Conservation (phyloP, 116 monocot genomes). For the Dioscorea cayenensis region DNA sequence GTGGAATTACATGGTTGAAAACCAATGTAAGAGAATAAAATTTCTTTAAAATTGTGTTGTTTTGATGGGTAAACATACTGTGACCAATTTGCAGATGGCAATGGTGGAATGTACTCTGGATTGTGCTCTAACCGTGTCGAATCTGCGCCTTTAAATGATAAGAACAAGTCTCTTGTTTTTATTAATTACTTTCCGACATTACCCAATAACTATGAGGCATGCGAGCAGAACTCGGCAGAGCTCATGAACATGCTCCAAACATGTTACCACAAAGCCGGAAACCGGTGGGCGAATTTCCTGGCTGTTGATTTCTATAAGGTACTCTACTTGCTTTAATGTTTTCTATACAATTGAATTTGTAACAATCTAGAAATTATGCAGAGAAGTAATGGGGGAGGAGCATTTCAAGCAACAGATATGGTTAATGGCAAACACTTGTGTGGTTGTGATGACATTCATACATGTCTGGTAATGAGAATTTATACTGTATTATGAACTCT, state of each 20-base stretch:
- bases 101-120: constrained; percentile 63
- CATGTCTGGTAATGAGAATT: constrained; percentile 8
- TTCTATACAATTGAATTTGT: neutral
- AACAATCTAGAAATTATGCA: constrained; percentile 10
- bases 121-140: constrained; percentile 63
- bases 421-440: constrained; percentile 65
- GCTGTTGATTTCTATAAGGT: constrained; percentile 65
- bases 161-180: constrained; percentile 42
- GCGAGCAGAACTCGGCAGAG: constrained; percentile 32
- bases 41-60: neutral
- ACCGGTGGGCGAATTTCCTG: constrained; percentile 57
- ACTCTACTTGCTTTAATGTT: neutral
- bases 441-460: constrained; percentile 60
- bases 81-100: constrained; percentile 39
- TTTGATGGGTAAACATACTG: neutral
- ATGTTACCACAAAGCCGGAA: constrained; percentile 31
- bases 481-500: neutral
- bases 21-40: constrained; percentile 46
- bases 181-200: constrained; percentile 22
- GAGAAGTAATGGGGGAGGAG: constrained; percentile 65
- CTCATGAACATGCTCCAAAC: constrained; percentile 40
- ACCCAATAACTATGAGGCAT: constrained; percentile 11
- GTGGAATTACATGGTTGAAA: constrained; percentile 88
- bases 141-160: constrained; percentile 53
- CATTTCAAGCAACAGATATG: constrained; percentile 61